Percentiles rank a stretch among this genome's conserved stretches.
phyloP scores from a whole-genome alignment of 495 filamentous ascomycete genomes.

The Podospora australis region DNA sequence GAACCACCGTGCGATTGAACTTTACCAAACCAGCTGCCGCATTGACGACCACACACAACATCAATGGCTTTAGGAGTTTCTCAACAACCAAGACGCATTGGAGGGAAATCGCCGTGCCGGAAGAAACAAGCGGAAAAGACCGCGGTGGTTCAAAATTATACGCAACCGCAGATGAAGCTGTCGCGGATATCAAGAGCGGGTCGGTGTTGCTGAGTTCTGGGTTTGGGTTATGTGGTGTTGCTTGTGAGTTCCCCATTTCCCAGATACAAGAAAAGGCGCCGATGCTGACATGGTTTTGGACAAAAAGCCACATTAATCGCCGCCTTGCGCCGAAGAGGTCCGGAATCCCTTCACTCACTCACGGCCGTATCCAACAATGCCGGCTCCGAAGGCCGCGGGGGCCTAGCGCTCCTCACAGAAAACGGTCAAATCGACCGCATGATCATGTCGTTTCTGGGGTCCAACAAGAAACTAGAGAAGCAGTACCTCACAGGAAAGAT shows the following conservation, averaged over 20 bases:
- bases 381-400: conserved; percentile 49
- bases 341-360: conserved; percentile 41
- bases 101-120: conserved; percentile 20
- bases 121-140: conserved; percentile 29
- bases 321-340: conserved; percentile 41
- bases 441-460: conserved; percentile 54
- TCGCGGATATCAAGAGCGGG: conserved; percentile 53
- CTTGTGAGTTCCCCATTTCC: conserved; percentile 35
- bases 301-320: conserved; percentile 41
- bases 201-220: conserved; percentile 53
- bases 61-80: conserved; percentile 8
- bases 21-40: too few species aligned
- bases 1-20: too few species aligned
- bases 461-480: conserved; percentile 59
- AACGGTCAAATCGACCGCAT: conserved; percentile 52
- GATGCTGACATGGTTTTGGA: background rate
- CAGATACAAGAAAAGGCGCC: background rate
- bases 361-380: conserved; percentile 64
- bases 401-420: conserved; percentile 46
- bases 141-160: conserved; percentile 53
- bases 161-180: conserved; percentile 52
- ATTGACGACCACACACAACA: background rate
- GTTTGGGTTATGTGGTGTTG: conserved; percentile 56
- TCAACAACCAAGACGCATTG: conserved; percentile 16
- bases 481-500: conserved; percentile 57